phyloP scores from a whole-genome alignment of 2,329 filamentous ascomycete genomes.

The Aspergillus sp. region DNA sequence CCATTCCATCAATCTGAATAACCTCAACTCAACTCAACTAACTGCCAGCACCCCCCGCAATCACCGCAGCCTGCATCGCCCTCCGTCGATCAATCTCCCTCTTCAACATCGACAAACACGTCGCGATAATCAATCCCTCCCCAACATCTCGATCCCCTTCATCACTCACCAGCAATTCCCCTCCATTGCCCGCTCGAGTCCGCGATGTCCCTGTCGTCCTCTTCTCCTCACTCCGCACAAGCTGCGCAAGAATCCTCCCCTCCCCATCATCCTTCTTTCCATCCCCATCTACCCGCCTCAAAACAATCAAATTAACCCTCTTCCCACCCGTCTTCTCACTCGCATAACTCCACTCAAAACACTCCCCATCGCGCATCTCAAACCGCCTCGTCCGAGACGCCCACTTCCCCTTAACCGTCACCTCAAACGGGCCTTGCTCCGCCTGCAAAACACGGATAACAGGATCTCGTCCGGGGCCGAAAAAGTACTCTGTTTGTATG shows the following conservation, averaged over 20 bases:
- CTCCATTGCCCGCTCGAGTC: slow-evolving; percentile 38
- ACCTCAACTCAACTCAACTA: too few species aligned
- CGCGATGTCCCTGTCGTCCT: slow-evolving; percentile 32
- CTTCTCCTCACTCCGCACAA: slow-evolving; percentile 38
- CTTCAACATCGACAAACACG: slow-evolving; percentile 60
- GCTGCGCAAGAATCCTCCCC: slow-evolving; percentile 31
- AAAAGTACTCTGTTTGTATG: slow-evolving; percentile 55
- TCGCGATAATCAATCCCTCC: slow-evolving; percentile 51
- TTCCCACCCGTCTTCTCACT: slow-evolving; percentile 24
- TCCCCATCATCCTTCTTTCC: not conserved
- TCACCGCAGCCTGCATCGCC: slow-evolving; percentile 46
- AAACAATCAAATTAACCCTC: slow-evolving; percentile 21
- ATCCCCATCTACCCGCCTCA: slow-evolving; percentile 11
- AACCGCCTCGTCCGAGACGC: slow-evolving; percentile 47
- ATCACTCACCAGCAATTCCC: slow-evolving; percentile 49
- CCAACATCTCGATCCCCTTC: slow-evolving; percentile 33
- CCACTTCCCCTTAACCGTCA: slow-evolving; percentile 36
- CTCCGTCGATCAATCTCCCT: slow-evolving; percentile 59
- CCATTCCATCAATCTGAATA: too few species aligned
- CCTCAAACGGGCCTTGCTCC: slow-evolving; percentile 14
- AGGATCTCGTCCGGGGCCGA: slow-evolving; percentile 51
- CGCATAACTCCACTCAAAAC: slow-evolving; percentile 55
- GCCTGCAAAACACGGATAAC: slow-evolving; percentile 35
- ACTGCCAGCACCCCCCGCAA: slow-evolving; percentile 15
- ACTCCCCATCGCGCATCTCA: slow-evolving; percentile 42